A percentile compares a stretch with the other conserved stretches of the same genome.
phyloP scores from a whole-genome alignment of 2,329 filamentous ascomycete genomes.

The Colletotrichum liaoningense region DNA sequence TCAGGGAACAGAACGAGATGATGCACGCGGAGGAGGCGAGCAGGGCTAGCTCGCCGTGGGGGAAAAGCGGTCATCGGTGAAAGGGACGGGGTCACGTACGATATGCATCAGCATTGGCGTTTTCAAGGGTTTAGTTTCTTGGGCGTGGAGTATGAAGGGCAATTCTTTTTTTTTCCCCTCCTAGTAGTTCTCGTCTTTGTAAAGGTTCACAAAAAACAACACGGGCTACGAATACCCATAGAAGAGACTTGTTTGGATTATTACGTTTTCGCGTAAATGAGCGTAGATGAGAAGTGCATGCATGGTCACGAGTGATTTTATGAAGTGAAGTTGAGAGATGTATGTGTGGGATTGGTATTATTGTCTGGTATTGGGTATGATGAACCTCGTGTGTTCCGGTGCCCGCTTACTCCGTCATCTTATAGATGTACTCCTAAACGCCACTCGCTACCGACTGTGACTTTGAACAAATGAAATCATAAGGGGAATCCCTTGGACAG shows the following conservation, averaged over 20 bases:
- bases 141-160: slow-evolving; percentile 35
- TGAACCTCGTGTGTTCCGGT: not conserved
- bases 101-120: slow-evolving; percentile 34
- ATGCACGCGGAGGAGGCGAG: slow-evolving; percentile 52
- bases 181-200: not conserved
- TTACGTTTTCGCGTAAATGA: not conserved
- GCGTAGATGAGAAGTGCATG: not conserved
- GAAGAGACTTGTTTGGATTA: slow-evolving; percentile 30
- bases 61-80: slow-evolving; percentile 37
- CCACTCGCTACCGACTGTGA: not conserved
- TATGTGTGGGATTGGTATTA: not conserved
- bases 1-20: slow-evolving; percentile 56
- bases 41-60: slow-evolving; percentile 49
- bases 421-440: not conserved
- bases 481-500: not conserved
- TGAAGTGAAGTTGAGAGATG: not conserved
- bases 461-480: no score
- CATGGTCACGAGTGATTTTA: not conserved
- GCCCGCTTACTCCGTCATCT: not conserved
- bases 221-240: slow-evolving; percentile 27
- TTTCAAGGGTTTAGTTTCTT: slow-evolving; percentile 8
- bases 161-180: slow-evolving; percentile 33
- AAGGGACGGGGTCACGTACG: not conserved
- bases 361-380: not conserved
- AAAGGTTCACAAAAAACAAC: not conserved